Conservation (phyloP, 2,329 filamentous ascomycete genomes). For the Thyridium curvatum region DNA sequence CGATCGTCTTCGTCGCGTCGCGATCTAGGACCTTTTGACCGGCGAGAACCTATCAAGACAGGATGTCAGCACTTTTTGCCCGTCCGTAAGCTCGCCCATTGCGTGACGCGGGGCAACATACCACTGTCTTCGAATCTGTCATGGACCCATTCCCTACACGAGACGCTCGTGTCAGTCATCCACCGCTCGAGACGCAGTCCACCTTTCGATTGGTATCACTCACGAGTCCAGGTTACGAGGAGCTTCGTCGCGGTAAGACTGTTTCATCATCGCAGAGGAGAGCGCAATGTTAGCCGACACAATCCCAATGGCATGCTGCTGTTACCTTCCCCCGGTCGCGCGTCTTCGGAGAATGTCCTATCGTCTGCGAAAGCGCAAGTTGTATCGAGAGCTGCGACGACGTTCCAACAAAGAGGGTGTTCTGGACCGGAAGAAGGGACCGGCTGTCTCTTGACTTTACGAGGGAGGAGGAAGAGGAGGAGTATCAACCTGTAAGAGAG, state of each 20-base stretch:
- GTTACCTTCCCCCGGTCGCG: conserved; percentile 22
- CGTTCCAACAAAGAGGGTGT: too few relatives aligned
- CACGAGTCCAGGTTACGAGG: conserved; percentile 66
- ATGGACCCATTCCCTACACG: conserved; percentile 81
- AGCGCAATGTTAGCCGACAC: conserved; percentile 34
- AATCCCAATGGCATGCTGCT: conserved; percentile 24
- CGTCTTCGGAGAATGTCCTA: conserved; percentile 10
- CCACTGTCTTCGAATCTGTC: conserved; percentile 78
- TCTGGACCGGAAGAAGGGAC: conserved; percentile 17
- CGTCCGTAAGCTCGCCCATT: too few relatives aligned
- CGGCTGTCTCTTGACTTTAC: conserved; percentile 14
- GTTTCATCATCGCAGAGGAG: conserved; percentile 31
- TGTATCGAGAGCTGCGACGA: too few relatives aligned
- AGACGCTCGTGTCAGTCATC: not conserved
- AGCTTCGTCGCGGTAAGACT: conserved; percentile 57
- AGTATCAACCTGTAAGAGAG: conserved; percentile 19
- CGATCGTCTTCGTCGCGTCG: conserved; percentile 17
- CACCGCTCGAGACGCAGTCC: too few relatives aligned
- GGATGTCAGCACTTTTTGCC: too few relatives aligned
- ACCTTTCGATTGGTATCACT: conserved; percentile 21
- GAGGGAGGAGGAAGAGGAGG: conserved; percentile 20
- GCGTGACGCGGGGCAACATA: conserved; percentile 27
- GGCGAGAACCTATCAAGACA: conserved; percentile 3
- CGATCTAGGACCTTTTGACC: conserved; percentile 12
- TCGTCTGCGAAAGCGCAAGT: too few relatives aligned